Conservation (phyloP, 306 rosid species). For the Medicago ruthenica region DNA sequence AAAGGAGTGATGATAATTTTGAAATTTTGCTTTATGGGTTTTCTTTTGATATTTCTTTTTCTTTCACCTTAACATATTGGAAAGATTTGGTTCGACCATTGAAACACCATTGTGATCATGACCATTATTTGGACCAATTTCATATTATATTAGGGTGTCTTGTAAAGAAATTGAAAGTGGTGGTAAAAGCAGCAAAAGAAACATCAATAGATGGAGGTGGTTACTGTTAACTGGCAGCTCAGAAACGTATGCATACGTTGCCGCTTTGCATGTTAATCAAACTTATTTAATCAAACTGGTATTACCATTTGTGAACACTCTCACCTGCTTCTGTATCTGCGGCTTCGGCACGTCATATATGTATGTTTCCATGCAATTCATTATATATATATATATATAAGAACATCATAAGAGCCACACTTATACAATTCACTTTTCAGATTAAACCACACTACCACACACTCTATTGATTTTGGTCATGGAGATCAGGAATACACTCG, state of each 20-base stretch:
- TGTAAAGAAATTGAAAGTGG: no score
- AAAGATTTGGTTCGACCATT: no score
- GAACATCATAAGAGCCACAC: background rate
- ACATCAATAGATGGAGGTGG: no score
- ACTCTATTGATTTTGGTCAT: background rate
- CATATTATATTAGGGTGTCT: no score
- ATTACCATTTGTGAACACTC: background rate
- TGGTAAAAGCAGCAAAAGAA: no score
- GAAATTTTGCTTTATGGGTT: no score
- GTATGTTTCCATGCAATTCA: background rate
- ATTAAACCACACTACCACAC: background rate
- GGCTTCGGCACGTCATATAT: background rate
- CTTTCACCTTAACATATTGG: no score
- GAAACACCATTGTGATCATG: no score
- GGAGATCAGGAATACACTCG: background rate
- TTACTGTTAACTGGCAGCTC: background rate
- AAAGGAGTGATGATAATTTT: no score
- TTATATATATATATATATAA: slow-evolving; percentile 21
- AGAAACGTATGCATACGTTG: background rate
- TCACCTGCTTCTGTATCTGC: slow-evolving; percentile 11
- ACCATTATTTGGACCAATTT: no score
- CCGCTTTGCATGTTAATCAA: slow-evolving; percentile 2
- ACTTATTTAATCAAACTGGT: background rate
- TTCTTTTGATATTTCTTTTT: no score
- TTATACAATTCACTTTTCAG: background rate